Evolutionary conservation across 768 basidiomycete genomes (phyloP).

Genomic region (Solioccasus polychromus): DNA sequence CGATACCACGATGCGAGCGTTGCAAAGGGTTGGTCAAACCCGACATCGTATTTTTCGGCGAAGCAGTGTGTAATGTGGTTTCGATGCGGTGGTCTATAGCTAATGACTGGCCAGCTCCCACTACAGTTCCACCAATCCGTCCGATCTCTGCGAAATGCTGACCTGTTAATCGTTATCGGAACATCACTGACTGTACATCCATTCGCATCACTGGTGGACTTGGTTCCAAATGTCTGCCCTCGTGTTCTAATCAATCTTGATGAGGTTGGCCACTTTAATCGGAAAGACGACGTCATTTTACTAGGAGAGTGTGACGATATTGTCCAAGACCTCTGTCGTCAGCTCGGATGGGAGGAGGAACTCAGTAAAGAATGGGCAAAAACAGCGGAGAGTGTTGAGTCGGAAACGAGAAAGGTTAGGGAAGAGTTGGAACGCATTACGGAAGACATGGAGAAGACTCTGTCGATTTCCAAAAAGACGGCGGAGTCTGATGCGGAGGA

Average conservation of each 20-base stretch:
- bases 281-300: constrained; percentile 56
- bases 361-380: constrained; percentile 52
- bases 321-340: constrained; percentile 56
- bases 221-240: constrained; percentile 57
- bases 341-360: constrained; percentile 75
- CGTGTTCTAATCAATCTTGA: constrained; percentile 91
- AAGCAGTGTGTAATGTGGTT: constrained; percentile 47
- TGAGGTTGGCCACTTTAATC: constrained; percentile 64
- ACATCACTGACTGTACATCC: constrained; percentile 87
- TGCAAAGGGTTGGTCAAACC: constrained; percentile 84
- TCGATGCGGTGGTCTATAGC: neutral
- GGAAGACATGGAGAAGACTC: constrained; percentile 20
- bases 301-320: constrained; percentile 73
- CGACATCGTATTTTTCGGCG: constrained; percentile 95
- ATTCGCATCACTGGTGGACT: constrained; percentile 73
- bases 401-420: constrained; percentile 7
- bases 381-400: constrained; percentile 37
- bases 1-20: constrained; percentile 56
- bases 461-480: constrained; percentile 15
- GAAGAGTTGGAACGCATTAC: constrained; percentile 29
- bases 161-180: constrained; percentile 87
- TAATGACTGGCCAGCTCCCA: constrained; percentile 56
- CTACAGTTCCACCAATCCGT: constrained; percentile 59
- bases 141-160: constrained; percentile 56
- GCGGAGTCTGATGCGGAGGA: neutral